These are phyloP conservation scores for Symbiotaphrina buchneri DNA, from an alignment of 495 filamentous ascomycete genomes.

Conservation along the genomic window DNA sequence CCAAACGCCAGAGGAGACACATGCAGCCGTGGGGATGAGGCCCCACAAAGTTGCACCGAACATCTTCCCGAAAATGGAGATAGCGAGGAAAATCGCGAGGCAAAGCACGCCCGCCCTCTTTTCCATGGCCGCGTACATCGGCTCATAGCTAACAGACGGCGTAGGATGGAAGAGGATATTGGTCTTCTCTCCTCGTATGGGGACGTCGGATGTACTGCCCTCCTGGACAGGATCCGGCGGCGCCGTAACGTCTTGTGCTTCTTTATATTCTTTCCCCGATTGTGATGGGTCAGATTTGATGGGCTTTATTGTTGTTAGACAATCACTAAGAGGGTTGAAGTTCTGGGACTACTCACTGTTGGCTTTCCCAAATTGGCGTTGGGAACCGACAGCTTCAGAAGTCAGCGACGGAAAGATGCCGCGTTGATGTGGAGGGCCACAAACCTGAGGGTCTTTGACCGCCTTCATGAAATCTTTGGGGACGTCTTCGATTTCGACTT, in stretches of 20 bases:
- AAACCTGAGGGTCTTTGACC: slow-evolving; percentile 44
- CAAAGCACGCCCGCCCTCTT: slow-evolving; percentile 43
- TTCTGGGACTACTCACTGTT: slow-evolving; percentile 22
- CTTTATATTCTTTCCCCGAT: slow-evolving; percentile 48
- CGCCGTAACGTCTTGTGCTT: slow-evolving; percentile 73
- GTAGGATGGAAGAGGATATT: slow-evolving; percentile 93
- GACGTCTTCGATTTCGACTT: slow-evolving; percentile 77
- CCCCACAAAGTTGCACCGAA: slow-evolving; percentile 61
- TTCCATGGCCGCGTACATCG: slow-evolving; percentile 62
- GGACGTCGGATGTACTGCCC: slow-evolving; percentile 72
- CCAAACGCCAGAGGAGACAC: slow-evolving; percentile 52
- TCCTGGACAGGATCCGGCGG: slow-evolving; percentile 68
- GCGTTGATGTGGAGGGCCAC: slow-evolving; percentile 3
- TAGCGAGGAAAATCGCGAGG: slow-evolving; percentile 40
- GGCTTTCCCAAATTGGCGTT: slow-evolving; percentile 70
- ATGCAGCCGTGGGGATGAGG: slow-evolving; percentile 44
- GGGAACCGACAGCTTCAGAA: slow-evolving; percentile 49
- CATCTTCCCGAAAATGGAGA: slow-evolving; percentile 53
- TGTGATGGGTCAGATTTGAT: slow-evolving; percentile 40
- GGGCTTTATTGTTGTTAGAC: slow-evolving; percentile 15
- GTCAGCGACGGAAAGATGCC: not conserved
- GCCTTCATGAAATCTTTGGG: slow-evolving; percentile 42
- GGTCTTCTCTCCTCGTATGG: slow-evolving; percentile 88
- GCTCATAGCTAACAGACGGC: slow-evolving; percentile 63
- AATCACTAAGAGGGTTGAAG: not conserved